A percentile compares a stretch with the other conserved stretches of the same genome.
These are phyloP conservation scores for Goffeauzyma gilvescens DNA, from an alignment of 768 basidiomycete genomes.

Conservation along the genomic window DNA sequence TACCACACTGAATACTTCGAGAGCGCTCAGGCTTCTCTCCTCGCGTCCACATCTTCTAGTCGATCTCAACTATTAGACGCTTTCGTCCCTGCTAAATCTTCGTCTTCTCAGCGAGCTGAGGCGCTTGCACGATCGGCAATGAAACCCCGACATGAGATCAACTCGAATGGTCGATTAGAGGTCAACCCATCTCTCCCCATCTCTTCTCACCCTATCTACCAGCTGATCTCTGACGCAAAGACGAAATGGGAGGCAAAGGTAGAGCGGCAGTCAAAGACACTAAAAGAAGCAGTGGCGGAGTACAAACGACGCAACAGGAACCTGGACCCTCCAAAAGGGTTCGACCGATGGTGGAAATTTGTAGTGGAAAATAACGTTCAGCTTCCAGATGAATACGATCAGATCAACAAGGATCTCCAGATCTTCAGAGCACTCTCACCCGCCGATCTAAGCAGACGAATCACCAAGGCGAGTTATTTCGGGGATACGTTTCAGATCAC, in stretches of 20 bases:
- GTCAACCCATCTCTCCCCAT: conserved; percentile 19
- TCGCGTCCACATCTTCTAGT: too few species aligned
- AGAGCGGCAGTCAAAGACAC: conserved; percentile 17
- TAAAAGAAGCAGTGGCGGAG: conserved; percentile 20
- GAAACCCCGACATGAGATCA: conserved; percentile 10
- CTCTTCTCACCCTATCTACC: conserved; percentile 24
- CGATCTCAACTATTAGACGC: too few species aligned
- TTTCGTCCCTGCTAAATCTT: too few species aligned
- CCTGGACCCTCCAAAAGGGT: conserved; percentile 23
- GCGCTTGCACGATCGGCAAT: too few species aligned
- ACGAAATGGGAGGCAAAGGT: conserved; percentile 23
- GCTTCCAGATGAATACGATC: conserved; percentile 27
- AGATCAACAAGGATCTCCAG: conserved; percentile 18
- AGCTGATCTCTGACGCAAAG: conserved; percentile 23
- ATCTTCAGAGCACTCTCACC: conserved; percentile 25
- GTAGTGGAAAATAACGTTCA: conserved; percentile 23
- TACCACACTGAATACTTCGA: too few species aligned
- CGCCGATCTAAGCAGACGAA: conserved; percentile 8
- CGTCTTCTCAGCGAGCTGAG: too few species aligned
- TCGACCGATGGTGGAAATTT: conserved; percentile 29
- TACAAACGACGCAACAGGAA: conserved; percentile 21
- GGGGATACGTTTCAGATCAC: conserved; percentile 16
- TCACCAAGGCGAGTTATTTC: conserved; percentile 8
- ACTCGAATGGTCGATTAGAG: conserved; percentile 20
- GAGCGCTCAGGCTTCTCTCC: too few species aligned